A percentile compares a stretch with the other conserved stretches of the same genome.
phyloP scores from a whole-genome alignment of 805 yeast species.

The Schwanniomyces pseudopolymorphus region DNA sequence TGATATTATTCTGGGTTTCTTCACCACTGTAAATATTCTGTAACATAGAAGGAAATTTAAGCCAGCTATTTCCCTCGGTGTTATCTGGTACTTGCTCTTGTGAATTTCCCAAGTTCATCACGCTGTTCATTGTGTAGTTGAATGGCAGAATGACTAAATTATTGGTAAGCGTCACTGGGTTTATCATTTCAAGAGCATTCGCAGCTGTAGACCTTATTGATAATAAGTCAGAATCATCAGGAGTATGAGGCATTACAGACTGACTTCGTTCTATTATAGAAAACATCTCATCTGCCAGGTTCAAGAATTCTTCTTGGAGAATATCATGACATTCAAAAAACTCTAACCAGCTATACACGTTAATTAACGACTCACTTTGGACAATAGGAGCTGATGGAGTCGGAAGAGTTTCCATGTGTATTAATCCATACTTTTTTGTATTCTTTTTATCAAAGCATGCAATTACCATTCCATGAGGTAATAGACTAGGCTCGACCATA shows the following conservation, averaged over 20 bases:
- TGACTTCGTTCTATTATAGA: constrained; percentile 4
- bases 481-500: background rate
- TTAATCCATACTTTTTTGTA: constrained; percentile 34
- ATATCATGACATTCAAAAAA: constrained; percentile 27
- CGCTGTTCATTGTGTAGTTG: constrained; percentile 32
- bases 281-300: background rate
- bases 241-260: constrained; percentile 4
- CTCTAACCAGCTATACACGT: constrained; percentile 33
- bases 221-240: constrained; percentile 2
- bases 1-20: background rate
- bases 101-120: constrained; percentile 21
- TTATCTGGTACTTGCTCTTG: background rate
- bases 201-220: constrained; percentile 8
- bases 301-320: constrained; percentile 15
- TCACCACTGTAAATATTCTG: background rate
- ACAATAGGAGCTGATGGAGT: constrained; percentile 6
- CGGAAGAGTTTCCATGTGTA: constrained; percentile 14
- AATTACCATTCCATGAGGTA: constrained; percentile 27
- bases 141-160: constrained; percentile 39
- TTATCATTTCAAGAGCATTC: constrained; percentile 27
- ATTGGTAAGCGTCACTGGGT: constrained; percentile 35
- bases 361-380: constrained; percentile 13
- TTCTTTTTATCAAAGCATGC: constrained; percentile 22
- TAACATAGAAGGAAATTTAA: constrained; percentile 16
- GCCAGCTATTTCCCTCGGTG: constrained; percentile 13